phyloP scores from a whole-genome alignment of 2,329 filamentous ascomycete species.

The Endoconidiophora laricicola region DNA sequence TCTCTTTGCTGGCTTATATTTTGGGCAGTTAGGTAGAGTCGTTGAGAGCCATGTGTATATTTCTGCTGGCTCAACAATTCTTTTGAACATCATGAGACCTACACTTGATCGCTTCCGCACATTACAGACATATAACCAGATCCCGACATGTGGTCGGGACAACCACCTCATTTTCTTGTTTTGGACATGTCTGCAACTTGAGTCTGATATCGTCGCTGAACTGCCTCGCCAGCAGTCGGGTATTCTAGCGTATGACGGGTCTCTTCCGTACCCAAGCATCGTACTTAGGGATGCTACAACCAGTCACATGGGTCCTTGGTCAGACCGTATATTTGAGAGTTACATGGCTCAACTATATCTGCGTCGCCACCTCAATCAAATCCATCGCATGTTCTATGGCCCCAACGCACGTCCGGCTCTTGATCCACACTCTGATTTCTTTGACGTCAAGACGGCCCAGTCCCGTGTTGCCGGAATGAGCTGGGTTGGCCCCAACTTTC shows the following conservation, averaged over 20 bases:
- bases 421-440: conserved; percentile 20
- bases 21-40: conserved; percentile 72
- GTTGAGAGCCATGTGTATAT: conserved; percentile 64
- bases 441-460: conserved; percentile 24
- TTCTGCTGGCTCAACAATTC: conserved; percentile 35
- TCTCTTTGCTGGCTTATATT: conserved; percentile 73
- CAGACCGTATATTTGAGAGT: conserved; percentile 35
- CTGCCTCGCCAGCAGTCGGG: conserved; percentile 46
- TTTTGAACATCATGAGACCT: conserved; percentile 62
- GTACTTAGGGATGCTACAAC: conserved; percentile 16
- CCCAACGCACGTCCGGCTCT: conserved; percentile 21
- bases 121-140: conserved; percentile 22
- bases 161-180: conserved; percentile 63
- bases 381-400: conserved; percentile 41
- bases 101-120: conserved; percentile 34
- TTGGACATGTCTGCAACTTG: conserved; percentile 86
- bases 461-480: conserved; percentile 19
- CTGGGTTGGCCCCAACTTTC: conserved; percentile 33
- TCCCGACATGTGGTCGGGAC: conserved; percentile 26
- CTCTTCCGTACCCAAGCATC: conserved; percentile 50
- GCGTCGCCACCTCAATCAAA: conserved; percentile 45
- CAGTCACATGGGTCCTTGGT: conserved; percentile 21
- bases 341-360: conserved; percentile 49
- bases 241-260: conserved; percentile 42
- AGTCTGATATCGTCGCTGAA: conserved; percentile 89